These are phyloP conservation scores for Paecilomyces sp. DNA, from an alignment of 2,329 filamentous ascomycete species.

Conservation along the genomic window DNA sequence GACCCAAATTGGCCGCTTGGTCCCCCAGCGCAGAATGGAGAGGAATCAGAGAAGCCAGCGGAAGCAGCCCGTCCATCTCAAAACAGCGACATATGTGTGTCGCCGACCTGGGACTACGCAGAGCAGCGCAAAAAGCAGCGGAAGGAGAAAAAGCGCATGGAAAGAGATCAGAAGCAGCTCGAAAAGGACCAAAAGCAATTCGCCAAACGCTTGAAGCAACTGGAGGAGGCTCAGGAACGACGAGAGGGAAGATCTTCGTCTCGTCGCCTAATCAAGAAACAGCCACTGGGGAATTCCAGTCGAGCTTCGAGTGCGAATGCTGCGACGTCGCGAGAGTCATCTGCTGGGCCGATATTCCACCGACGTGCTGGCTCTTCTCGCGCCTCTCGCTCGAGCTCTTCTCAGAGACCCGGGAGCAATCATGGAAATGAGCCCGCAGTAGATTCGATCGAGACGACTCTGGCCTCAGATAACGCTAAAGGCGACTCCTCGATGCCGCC, in stretches of 20 bases:
- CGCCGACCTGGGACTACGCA: conserved; percentile 14
- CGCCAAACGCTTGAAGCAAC: conserved; percentile 11
- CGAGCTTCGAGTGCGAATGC: conserved; percentile 22
- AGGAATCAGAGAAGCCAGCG: conserved; percentile 3
- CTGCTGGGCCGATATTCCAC: conserved; percentile 15
- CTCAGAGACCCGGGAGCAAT: conserved; percentile 10
- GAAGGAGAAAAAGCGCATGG: conserved; percentile 22
- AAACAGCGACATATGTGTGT: conserved; percentile 8
- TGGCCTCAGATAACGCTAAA: neutral
- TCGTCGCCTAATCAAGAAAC: conserved; percentile 29
- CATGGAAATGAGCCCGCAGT: neutral
- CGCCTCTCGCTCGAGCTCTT: conserved; percentile 19
- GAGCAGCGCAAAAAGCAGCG: conserved; percentile 17
- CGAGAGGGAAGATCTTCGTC: conserved; percentile 8
- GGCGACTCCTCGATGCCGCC: conserved; percentile 7
- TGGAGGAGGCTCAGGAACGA: conserved; percentile 17
- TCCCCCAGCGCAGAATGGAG: conserved; percentile 1
- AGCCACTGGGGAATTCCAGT: conserved; percentile 20
- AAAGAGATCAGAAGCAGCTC: conserved; percentile 24
- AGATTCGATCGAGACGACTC: neutral
- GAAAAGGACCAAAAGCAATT: conserved; percentile 14
- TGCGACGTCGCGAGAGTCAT: conserved; percentile 16
- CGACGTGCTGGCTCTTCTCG: conserved; percentile 21
- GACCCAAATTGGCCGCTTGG: neutral
- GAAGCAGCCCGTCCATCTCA: conserved; percentile 3